phyloP scores from a whole-genome alignment of 2,329 filamentous ascomycete genomes.

The Trichoderma arundinaceum region DNA sequence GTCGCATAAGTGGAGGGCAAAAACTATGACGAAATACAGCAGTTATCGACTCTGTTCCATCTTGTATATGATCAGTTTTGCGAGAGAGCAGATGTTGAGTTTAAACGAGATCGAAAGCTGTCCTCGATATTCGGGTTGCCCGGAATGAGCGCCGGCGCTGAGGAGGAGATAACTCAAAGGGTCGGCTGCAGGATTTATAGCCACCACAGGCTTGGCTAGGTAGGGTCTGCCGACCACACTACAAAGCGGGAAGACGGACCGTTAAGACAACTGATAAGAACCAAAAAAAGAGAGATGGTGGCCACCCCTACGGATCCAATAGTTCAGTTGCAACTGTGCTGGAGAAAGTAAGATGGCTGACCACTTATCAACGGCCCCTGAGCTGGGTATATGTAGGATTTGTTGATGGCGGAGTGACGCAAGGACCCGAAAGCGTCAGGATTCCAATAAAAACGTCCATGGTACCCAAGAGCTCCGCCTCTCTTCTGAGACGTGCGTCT shows the following conservation, averaged over 20 bases:
- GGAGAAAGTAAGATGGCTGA: conserved; percentile 20
- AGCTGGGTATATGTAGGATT: conserved; percentile 11
- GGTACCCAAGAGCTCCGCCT: conserved; percentile 11
- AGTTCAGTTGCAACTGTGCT: neutral
- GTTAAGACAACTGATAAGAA: conserved; percentile 18
- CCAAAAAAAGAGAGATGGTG: conserved; percentile 25
- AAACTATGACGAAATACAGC: no score
- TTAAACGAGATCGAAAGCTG: neutral
- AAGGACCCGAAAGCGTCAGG: conserved; percentile 25
- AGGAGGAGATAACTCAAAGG: neutral
- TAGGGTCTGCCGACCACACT: neutral
- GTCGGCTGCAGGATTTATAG: conserved; percentile 13
- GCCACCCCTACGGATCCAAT: conserved; percentile 2
- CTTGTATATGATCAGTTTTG: neutral
- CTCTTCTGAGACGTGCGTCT: neutral
- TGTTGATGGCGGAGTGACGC: conserved; percentile 31
- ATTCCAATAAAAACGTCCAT: neutral
- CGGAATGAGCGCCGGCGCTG: conserved; percentile 1
- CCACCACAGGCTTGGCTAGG: neutral
- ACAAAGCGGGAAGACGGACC: conserved; percentile 11
- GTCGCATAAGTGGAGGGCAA: conserved; percentile 25
- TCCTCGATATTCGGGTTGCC: conserved; percentile 13
- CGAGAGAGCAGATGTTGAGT: neutral
- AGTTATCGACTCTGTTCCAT: neutral
- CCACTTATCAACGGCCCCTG: conserved; percentile 23